phyloP scores from a whole-genome alignment of 2,329 filamentous ascomycete genomes.

The Ciborinia camelliae region DNA sequence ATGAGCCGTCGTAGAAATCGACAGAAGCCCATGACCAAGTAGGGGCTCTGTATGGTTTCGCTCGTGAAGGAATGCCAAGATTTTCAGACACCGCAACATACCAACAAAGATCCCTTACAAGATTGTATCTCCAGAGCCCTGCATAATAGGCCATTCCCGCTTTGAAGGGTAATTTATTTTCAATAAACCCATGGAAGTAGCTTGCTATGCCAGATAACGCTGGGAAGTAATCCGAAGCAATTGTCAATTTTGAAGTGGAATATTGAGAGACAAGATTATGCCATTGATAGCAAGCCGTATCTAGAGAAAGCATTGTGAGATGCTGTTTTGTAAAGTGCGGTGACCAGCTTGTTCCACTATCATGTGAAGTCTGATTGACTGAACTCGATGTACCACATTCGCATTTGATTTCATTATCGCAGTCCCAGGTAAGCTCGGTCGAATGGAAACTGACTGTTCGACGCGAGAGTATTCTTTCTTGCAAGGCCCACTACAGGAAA shows the following conservation, averaged over 20 bases:
- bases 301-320: background rate
- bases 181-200: background rate
- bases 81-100: background rate
- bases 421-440: background rate
- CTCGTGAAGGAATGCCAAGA: background rate
- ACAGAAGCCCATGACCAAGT: conserved; percentile 7
- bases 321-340: background rate
- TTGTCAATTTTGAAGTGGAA: background rate
- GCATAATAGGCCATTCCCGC: background rate
- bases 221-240: background rate
- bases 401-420: background rate
- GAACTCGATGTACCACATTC: background rate
- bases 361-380: background rate
- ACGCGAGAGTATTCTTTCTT: background rate
- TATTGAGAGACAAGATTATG: background rate
- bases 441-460: background rate
- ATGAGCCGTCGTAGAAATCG: background rate
- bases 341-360: too few relatives aligned
- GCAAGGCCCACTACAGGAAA: background rate
- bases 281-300: background rate
- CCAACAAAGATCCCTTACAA: background rate
- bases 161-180: background rate
- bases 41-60: background rate
- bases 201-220: background rate
- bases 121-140: background rate